phyloP scores from a whole-genome alignment of 2,329 filamentous ascomycete species.

The Rutstroemia sp. region DNA sequence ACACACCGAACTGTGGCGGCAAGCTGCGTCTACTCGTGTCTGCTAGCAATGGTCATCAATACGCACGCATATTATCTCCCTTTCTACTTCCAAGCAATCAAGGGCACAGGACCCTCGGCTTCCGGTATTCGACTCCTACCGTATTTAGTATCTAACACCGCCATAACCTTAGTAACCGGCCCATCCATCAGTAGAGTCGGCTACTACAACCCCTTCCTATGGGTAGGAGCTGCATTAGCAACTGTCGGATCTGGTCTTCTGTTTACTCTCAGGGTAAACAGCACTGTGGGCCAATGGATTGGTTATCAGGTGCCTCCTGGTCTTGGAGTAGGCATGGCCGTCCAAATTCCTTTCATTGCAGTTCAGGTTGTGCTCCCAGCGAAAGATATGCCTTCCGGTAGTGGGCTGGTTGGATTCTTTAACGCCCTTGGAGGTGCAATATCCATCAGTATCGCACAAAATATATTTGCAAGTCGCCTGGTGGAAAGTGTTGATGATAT shows the following conservation, averaged over 20 bases:
- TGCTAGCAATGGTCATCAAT: not conserved
- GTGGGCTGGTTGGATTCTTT: too few species aligned
- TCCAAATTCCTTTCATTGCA: conserved; percentile 38
- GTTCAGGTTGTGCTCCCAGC: conserved; percentile 31
- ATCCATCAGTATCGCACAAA: too few species aligned
- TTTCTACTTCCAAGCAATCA: not conserved
- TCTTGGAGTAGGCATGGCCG: conserved; percentile 46
- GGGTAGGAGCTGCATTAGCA: conserved; percentile 21
- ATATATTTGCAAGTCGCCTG: too few species aligned
- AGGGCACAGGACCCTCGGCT: conserved; percentile 11
- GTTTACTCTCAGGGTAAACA: conserved; percentile 36
- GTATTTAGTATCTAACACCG: conserved; percentile 6
- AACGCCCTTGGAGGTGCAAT: too few species aligned
- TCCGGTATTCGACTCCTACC: conserved; percentile 24
- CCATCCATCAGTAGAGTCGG: conserved; percentile 21
- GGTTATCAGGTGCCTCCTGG: conserved; percentile 50
- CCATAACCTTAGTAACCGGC: conserved; percentile 2
- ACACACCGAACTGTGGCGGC: not conserved
- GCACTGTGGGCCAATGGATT: conserved; percentile 36
- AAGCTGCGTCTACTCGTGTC: not conserved
- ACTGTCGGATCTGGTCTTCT: conserved; percentile 43
- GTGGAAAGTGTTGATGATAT: too few species aligned
- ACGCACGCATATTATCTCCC: not conserved
- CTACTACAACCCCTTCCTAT: conserved; percentile 29
- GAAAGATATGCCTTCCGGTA: too few species aligned